Base-by-base conservation (phyloP, 495 filamentous ascomycete genomes). In the Hypoxylon crocopeplum region DNA sequence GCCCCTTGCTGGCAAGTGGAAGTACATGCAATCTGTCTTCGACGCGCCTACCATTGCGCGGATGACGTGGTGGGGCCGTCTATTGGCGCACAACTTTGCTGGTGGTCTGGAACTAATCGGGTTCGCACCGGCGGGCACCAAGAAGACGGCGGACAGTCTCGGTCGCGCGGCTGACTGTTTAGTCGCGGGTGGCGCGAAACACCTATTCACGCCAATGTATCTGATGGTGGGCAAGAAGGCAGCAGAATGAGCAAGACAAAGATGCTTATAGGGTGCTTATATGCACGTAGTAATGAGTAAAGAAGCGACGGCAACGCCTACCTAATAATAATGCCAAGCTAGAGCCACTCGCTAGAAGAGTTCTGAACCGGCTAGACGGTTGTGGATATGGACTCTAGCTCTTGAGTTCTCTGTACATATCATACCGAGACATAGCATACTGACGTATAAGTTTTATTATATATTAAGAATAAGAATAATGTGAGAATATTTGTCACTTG, bases 151-250 rank as follows among this genome's bases (percentile, higher is more conserved):
- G 12, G 89, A 97, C 75, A 89, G 87, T 62, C 76, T 98, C 58
- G 92, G 88, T 7, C 53, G 85, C 53, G 94, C 90, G 15, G 94
- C 84, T 19, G 95, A 98, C 72, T 89, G 85, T 58, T 80, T 98
- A 47, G 94, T 97, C 5, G 91, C 88, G 38, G 94, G 94, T 75
- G 94, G 86, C 30, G 87, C 89, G 82, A 84, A 91, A 82, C 90
- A 96, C 70, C 82, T 98, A 13, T 98, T 98, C 79, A 98, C 94
- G 0, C 94, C 94, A 30, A 98, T 98, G 94, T 98, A 97, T 79
- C 78, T 98, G 72, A 97, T 98, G 94, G 86, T 98, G 51, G 94
- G 84, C 30, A 85, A 92, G 76, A 98, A 98, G 80, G 91, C 93
- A n/a, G 62, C 62, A 36, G 66, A 77, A 60, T 79, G 70, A 56